phyloP scores from a whole-genome alignment of 176 grass and related monocot genomes.

The Zea luxurians region DNA sequence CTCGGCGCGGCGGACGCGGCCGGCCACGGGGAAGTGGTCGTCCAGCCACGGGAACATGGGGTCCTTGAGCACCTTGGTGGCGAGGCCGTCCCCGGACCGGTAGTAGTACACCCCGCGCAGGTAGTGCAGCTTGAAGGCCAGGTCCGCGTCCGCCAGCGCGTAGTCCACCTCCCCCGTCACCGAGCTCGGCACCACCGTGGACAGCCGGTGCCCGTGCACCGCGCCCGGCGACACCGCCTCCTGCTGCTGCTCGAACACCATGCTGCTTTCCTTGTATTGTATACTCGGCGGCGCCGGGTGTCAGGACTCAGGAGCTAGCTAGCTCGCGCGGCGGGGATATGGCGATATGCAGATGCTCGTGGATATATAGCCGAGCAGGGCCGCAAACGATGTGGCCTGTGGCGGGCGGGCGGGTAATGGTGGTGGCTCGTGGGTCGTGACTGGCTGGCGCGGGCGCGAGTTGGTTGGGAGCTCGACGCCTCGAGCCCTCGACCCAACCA shows the following conservation, averaged over 20 bases:
- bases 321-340: not conserved
- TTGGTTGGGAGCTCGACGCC: slow-evolving; percentile 19
- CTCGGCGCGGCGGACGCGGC: slow-evolving; percentile 56
- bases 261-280: not conserved
- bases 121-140: slow-evolving; percentile 84
- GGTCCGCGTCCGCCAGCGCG: slow-evolving; percentile 48
- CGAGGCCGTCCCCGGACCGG: slow-evolving; percentile 40
- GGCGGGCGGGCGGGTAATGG: not conserved
- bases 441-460: not conserved
- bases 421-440: too few relatives aligned
- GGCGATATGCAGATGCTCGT: too few relatives aligned
- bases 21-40: slow-evolving; percentile 55
- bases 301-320: too few relatives aligned
- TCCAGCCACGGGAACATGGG: slow-evolving; percentile 85
- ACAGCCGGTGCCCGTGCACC: slow-evolving; percentile 68
- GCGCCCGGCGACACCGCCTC: not conserved
- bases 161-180: slow-evolving; percentile 71
- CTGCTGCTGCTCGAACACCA: slow-evolving; percentile 45
- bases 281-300: too few relatives aligned
- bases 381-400: not conserved
- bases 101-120: slow-evolving; percentile 76
- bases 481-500: not conserved
- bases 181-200: slow-evolving; percentile 75
- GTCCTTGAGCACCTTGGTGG: slow-evolving; percentile 61
- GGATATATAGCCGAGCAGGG: not conserved